phyloP scores from a whole-genome alignment of 768 basidiomycete genomes.

The Leccinum incarnatum region DNA sequence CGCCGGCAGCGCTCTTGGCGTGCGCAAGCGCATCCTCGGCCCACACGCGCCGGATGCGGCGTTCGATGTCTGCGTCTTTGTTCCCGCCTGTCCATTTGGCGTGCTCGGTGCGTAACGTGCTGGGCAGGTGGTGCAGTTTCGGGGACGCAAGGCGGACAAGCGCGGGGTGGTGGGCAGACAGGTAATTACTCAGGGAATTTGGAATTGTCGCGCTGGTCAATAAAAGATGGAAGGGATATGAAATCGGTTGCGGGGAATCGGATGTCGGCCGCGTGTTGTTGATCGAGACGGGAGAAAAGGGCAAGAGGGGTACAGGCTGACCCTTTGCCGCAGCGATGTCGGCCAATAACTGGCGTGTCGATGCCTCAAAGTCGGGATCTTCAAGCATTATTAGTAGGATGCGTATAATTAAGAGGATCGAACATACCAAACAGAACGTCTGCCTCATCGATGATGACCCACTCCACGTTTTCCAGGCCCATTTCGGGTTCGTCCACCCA shows the following conservation, averaged over 20 bases:
- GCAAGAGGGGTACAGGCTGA: conserved; percentile 18
- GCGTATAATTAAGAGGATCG: neutral
- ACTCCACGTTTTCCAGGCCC: conserved; percentile 70
- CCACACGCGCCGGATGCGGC: conserved; percentile 72
- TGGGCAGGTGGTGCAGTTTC: conserved; percentile 74
- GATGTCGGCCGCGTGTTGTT: conserved; percentile 4
- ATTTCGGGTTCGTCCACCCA: conserved; percentile 54
- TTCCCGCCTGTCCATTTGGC: conserved; percentile 77
- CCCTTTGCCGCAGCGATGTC: conserved; percentile 67
- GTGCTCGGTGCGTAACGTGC: conserved; percentile 67
- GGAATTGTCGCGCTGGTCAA: conserved; percentile 89
- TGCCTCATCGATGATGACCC: conserved; percentile 90
- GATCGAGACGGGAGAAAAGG: conserved; percentile 20
- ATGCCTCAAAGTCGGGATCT: conserved; percentile 83
- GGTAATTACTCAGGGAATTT: conserved; percentile 62
- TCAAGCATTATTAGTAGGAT: neutral
- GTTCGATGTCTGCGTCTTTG: conserved; percentile 76
- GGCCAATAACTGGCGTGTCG: conserved; percentile 66
- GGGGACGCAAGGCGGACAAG: conserved; percentile 79
- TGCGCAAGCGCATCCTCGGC: conserved; percentile 51
- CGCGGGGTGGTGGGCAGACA: conserved; percentile 58
- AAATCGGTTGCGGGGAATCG: conserved; percentile 16
- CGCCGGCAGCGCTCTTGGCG: conserved; percentile 23
- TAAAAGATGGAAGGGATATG: conserved; percentile 78
- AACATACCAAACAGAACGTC: conserved; percentile 81